phyloP scores from a whole-genome alignment of 2,329 filamentous ascomycete genomes.

The Colletotrichum sidae region DNA sequence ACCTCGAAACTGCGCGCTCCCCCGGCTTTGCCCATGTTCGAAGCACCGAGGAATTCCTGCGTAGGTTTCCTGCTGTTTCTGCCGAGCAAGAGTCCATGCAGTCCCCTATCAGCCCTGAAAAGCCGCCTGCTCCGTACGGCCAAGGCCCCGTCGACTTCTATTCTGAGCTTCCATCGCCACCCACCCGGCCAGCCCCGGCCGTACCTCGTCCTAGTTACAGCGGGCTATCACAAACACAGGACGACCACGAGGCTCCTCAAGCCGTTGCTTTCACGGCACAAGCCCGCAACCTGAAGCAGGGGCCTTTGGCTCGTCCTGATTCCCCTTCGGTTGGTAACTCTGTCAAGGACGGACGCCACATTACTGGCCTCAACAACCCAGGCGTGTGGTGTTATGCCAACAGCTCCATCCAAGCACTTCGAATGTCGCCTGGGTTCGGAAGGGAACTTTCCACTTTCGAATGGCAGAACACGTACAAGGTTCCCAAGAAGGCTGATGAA shows the following conservation, averaged over 20 bases:
- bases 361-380: conserved; percentile 83
- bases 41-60: conserved; percentile 85
- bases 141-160: conserved; percentile 51
- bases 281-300: conserved; percentile 28
- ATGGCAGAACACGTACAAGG: conserved; percentile 74
- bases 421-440: conserved; percentile 77
- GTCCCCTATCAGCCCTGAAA: conserved; percentile 46
- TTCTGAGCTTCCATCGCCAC: conserved; percentile 65
- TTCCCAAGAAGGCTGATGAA: conserved; percentile 73
- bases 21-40: conserved; percentile 67
- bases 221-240: conserved; percentile 64
- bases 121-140: conserved; percentile 20
- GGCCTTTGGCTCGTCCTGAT: conserved; percentile 29
- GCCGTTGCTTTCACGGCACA: conserved; percentile 20
- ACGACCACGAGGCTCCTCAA: conserved; percentile 30
- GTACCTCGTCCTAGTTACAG: conserved; percentile 81
- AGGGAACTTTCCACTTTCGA: conserved; percentile 69
- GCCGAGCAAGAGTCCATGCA: conserved; percentile 71
- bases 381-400: conserved; percentile 93
- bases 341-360: conserved; percentile 53
- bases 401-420: conserved; percentile 85
- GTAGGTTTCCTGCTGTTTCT: conserved; percentile 80
- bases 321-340: conserved; percentile 19
- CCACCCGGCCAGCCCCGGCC: conserved; percentile 75
- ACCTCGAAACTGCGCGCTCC: conserved; percentile 60